Evolutionary conservation across 331 rosid species (phyloP).

Genomic region (Rhamnella rubrinervis): DNA sequence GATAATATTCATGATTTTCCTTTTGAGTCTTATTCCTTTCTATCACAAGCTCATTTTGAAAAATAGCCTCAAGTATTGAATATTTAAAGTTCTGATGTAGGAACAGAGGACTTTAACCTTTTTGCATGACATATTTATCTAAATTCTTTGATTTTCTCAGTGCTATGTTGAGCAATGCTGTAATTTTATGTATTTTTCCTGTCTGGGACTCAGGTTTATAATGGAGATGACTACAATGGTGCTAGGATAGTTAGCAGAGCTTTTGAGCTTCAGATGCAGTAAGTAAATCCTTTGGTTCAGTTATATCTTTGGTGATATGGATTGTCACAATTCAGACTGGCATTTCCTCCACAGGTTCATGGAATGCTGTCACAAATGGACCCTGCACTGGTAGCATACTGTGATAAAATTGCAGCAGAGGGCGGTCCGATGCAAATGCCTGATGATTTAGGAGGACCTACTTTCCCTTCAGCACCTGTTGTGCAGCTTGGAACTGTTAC

Average conservation of each 20-base stretch:
- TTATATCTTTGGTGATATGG: conserved; percentile 24
- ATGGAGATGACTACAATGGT: conserved; percentile 93
- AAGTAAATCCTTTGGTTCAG: conserved; percentile 16
- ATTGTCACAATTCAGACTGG: conserved; percentile 21
- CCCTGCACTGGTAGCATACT: conserved; percentile 75
- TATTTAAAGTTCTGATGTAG: background rate
- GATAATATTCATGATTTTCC: too few relatives aligned
- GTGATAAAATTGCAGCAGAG: conserved; percentile 84
- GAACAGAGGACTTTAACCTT: background rate
- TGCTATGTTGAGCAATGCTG: background rate
- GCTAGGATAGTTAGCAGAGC: conserved; percentile 96
- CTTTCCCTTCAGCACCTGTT: conserved; percentile 73
- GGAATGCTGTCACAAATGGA: conserved; percentile 99
- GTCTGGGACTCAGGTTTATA: conserved; percentile 64
- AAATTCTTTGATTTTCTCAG: background rate
- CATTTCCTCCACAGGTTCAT: conserved; percentile 53
- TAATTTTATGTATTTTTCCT: conserved; percentile 19
- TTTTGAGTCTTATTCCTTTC: background rate
- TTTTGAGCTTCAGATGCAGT: conserved; percentile 89
- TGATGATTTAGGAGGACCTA: conserved; percentile 59
- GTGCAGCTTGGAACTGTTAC: conserved; percentile 71
- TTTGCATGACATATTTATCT: background rate
- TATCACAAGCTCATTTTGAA: background rate
- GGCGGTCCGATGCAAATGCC: conserved; percentile 84
- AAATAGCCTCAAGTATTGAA: background rate